Conservation (phyloP, 495 filamentous ascomycete genomes). For the Eremomyces bilateralis region DNA sequence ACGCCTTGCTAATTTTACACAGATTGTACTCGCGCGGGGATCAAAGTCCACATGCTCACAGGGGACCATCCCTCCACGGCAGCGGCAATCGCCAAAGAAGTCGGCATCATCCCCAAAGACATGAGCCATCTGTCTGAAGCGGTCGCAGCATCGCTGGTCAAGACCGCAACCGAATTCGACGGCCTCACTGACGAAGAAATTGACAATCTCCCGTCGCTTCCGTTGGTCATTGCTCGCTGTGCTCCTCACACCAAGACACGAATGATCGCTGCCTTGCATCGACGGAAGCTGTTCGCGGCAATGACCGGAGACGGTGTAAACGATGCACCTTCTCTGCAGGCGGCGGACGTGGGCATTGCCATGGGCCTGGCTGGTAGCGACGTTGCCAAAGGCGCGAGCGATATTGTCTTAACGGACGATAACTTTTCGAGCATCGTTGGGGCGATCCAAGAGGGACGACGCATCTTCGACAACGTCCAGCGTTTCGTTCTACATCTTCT, state of each 20-base stretch:
- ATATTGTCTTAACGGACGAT: conserved; percentile 54
- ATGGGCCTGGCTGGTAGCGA: conserved; percentile 54
- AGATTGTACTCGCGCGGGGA: conserved; percentile 46
- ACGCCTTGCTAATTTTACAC: neutral
- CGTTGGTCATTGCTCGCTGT: conserved; percentile 44
- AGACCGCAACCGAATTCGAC: conserved; percentile 44
- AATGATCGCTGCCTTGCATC: conserved; percentile 47
- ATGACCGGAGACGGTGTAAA: conserved; percentile 57
- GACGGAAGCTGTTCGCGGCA: conserved; percentile 36
- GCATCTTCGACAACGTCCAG: conserved; percentile 61
- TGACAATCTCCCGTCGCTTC: conserved; percentile 32
- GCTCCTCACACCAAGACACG: conserved; percentile 43
- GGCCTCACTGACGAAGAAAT: conserved; percentile 35
- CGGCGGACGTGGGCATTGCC: conserved; percentile 60
- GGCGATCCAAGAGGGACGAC: conserved; percentile 45
- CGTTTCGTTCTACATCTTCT: conserved; percentile 38
- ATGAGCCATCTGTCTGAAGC: conserved; percentile 27
- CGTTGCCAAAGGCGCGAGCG: conserved; percentile 57
- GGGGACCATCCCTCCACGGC: conserved; percentile 60
- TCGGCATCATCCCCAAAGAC: conserved; percentile 48
- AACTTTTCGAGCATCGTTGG: conserved; percentile 60
- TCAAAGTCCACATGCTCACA: conserved; percentile 64
- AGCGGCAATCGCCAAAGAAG: conserved; percentile 50
- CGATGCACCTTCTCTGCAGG: conserved; percentile 51
- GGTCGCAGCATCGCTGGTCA: conserved; percentile 32